Evolutionary conservation across 73 alveolate genomes (phyloP), one percentile per base, ranked within the genome.

Genomic region (Paramecium biaurelia): DNA sequence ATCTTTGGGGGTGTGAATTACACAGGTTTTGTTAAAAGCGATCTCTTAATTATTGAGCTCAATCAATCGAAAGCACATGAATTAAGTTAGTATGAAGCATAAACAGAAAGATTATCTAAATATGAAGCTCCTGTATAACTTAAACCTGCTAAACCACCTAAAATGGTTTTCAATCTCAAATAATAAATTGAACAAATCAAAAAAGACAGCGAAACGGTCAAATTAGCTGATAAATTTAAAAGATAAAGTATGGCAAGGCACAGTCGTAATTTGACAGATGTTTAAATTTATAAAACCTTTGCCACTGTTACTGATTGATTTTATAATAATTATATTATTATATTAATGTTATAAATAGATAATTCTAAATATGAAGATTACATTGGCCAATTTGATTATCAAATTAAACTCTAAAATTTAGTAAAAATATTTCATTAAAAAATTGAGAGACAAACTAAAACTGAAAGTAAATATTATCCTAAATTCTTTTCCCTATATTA

Each of bases 21-120:
- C 35, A 21, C 57, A 12, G 87, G 87, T 2, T 74, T 74, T 74
- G 68, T 74, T 34, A 74, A 74, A 37, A 74, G 87, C 35, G 87
- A 74, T 37, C 34, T 74, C 21, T 24, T 74, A 34, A 41, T 74
- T n/a, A 12, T 74, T 9, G 87, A 74, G 26, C 58, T 74, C 20
- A 63, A 63, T 63, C 21, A 63, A 63, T 26, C 20, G 0, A 74
- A 74, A 37, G 87, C 59, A 10, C 15, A 74, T 15, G 57, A 74
- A 10, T 41, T 63, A 24, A n/a, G 84, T 26, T 63, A 63, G 26
- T 63, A 63, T 63, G 84, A 63, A 30, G 84, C 84, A 4, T 24
- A 63, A 26, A 63, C 84, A 23, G 84, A 63, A 23, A 1, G 84
- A 63, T 3, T 53, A 4, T n/a, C 68, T 18, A 53, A 63, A 26